These are phyloP conservation scores for Obba rivulosa DNA, from an alignment of 768 basidiomycete genomes.

Conservation along the genomic window DNA sequence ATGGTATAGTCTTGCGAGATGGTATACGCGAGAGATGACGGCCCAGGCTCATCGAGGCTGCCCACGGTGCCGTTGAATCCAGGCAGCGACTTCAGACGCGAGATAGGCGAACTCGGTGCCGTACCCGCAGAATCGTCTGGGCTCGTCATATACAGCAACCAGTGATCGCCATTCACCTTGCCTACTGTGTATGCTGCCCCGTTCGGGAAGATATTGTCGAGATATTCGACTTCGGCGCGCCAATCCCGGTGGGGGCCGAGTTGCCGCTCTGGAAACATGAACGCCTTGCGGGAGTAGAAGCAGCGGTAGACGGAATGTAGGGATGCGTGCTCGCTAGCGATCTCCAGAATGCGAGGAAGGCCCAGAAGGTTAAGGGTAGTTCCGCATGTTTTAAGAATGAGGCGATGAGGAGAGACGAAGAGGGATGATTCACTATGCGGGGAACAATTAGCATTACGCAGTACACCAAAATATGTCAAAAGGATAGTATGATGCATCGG, in stretches of 20 bases:
- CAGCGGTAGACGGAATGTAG: slow-evolving; percentile 76
- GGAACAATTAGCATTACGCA: background rate
- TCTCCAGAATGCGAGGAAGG: slow-evolving; percentile 89
- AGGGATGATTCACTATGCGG: slow-evolving; percentile 85
- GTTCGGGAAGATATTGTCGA: slow-evolving; percentile 84
- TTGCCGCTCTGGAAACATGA: slow-evolving; percentile 99
- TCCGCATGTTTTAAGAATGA: slow-evolving; percentile 98
- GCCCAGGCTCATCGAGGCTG: slow-evolving; percentile 10
- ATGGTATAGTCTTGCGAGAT: slow-evolving; percentile 79
- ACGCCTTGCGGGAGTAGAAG: slow-evolving; percentile 97
- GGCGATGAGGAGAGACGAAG: slow-evolving; percentile 89
- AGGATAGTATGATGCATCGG: background rate
- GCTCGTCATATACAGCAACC: slow-evolving; percentile 89
- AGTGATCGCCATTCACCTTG: slow-evolving; percentile 97
- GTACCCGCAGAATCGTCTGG: slow-evolving; percentile 33
- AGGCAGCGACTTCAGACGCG: slow-evolving; percentile 9
- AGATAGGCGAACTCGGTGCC: slow-evolving; percentile 24
- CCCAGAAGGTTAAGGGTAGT: slow-evolving; percentile 97
- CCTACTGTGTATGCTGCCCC: slow-evolving; percentile 96
- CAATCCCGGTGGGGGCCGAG: slow-evolving; percentile 89
- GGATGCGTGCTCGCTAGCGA: slow-evolving; percentile 68
- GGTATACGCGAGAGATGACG: slow-evolving; percentile 15
- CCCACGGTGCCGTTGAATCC: slow-evolving; percentile 12
- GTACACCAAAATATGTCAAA: background rate
- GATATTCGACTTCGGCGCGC: slow-evolving; percentile 86